phyloP scores from a whole-genome alignment of 768 basidiomycete genomes.

The Tylopilus vinaceipallidus region DNA sequence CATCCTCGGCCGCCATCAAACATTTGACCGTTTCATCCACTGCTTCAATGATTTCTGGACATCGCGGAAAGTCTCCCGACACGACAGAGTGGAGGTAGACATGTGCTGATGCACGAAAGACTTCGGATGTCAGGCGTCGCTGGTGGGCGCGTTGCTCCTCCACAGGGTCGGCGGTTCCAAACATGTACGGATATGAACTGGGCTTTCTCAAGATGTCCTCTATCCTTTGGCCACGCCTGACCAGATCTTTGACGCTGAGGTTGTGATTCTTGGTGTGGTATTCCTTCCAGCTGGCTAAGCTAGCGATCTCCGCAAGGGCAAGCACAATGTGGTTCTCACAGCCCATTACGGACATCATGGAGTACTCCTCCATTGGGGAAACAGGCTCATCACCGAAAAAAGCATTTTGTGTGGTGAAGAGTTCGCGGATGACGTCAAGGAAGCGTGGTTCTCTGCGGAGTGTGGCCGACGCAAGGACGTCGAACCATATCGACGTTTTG shows the following conservation, averaged over 20 bases:
- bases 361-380: constrained; percentile 40
- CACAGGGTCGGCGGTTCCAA: neutral
- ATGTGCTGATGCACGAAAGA: constrained; percentile 72
- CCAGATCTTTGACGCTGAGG: constrained; percentile 62
- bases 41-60: constrained; percentile 56
- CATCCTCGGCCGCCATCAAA: constrained; percentile 38
- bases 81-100: constrained; percentile 78
- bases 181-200: constrained; percentile 4
- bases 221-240: constrained; percentile 50
- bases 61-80: constrained; percentile 67
- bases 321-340: constrained; percentile 79
- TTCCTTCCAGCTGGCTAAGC: constrained; percentile 66
- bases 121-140: constrained; percentile 47
- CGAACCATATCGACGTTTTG: constrained; percentile 86
- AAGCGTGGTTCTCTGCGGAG: constrained; percentile 58
- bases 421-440: constrained; percentile 48
- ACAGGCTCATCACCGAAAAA: constrained; percentile 38
- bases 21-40: constrained; percentile 54
- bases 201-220: constrained; percentile 37
- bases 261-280: constrained; percentile 35
- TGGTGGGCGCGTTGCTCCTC: constrained; percentile 30
- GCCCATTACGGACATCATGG: constrained; percentile 85
- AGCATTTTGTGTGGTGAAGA: constrained; percentile 42
- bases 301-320: constrained; percentile 73
- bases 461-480: constrained; percentile 78